Evolutionary conservation across 805 yeast species (phyloP).

Genomic region (Kazachstania africana): DNA sequence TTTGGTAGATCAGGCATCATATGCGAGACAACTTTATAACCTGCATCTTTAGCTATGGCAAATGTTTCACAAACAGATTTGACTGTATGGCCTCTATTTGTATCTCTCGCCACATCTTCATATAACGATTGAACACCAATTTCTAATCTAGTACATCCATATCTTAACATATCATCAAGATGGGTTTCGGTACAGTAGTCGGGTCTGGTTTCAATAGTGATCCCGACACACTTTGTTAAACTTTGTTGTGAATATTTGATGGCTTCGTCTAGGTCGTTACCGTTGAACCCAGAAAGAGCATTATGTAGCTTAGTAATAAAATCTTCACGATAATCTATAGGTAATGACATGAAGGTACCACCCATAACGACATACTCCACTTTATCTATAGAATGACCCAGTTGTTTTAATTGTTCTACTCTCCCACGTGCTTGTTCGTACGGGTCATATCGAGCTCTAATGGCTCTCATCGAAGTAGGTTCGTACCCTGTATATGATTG

Average conservation of each 20-base stretch:
- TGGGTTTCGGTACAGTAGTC: slow-evolving; percentile 97
- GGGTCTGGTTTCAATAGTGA: slow-evolving; percentile 95
- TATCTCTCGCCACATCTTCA: slow-evolving; percentile 97
- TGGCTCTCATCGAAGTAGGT: slow-evolving; percentile 99
- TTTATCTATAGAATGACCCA: slow-evolving; percentile 94
- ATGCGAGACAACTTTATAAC: slow-evolving; percentile 93
- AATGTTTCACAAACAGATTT: slow-evolving; percentile 93
- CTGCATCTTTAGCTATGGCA: slow-evolving; percentile 94
- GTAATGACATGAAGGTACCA: slow-evolving; percentile 95
- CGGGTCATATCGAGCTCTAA: slow-evolving; percentile 95
- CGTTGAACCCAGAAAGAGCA: slow-evolving; percentile 87
- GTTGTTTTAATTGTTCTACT: slow-evolving; percentile 85
- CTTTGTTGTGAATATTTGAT: slow-evolving; percentile 86
- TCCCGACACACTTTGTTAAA: slow-evolving; percentile 94
- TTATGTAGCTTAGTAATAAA: slow-evolving; percentile 87
- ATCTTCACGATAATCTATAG: slow-evolving; percentile 76
- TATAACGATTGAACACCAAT: slow-evolving; percentile 95
- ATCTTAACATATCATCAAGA: slow-evolving; percentile 85
- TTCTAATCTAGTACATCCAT: slow-evolving; percentile 94
- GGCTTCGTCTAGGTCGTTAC: slow-evolving; percentile 81
- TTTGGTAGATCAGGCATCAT: slow-evolving; percentile 99
- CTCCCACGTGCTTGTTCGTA: slow-evolving; percentile 98
- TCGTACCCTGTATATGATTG: slow-evolving; percentile 98
- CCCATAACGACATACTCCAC: slow-evolving; percentile 98
- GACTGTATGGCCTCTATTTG: slow-evolving; percentile 96